Percentiles rank a stretch among this genome's conserved stretches.
Conservation (phyloP, 2,329 filamentous ascomycete species). For the Calcarisporium arbuscula region DNA sequence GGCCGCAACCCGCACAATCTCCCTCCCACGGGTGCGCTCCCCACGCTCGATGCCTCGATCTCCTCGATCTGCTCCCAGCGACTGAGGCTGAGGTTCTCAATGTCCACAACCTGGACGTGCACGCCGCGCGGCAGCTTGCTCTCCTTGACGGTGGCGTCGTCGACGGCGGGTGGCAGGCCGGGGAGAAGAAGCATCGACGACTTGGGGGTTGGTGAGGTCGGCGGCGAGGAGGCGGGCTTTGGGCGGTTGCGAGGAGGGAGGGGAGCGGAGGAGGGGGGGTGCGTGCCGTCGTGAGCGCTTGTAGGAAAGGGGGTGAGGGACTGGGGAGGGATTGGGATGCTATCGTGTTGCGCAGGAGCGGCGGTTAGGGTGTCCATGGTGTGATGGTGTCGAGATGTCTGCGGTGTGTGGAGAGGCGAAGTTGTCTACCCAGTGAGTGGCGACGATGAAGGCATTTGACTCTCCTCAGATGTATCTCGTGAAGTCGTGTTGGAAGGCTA, state of each 20-base stretch:
- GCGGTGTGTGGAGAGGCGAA: too few relatives aligned
- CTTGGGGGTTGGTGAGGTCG: conserved; percentile 55
- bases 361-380: too few relatives aligned
- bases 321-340: conserved; percentile 47
- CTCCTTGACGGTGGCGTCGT: conserved; percentile 47
- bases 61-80: conserved; percentile 85
- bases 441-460: too few relatives aligned
- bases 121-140: conserved; percentile 53
- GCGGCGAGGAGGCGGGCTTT: conserved; percentile 72
- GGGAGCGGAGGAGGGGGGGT: conserved; percentile 56
- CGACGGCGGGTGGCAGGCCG: conserved; percentile 48
- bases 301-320: conserved; percentile 54
- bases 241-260: conserved; percentile 70
- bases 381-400: too few relatives aligned
- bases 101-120: conserved; percentile 74
- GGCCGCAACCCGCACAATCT: conserved; percentile 60
- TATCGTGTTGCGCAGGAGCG: conserved; percentile 42
- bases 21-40: conserved; percentile 67
- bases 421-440: too few relatives aligned
- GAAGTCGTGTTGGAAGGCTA: too few relatives aligned
- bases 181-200: conserved; percentile 38
- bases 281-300: conserved; percentile 51
- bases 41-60: conserved; percentile 68
- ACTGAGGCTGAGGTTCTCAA: conserved; percentile 75
- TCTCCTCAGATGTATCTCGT: too few relatives aligned